Evolutionary conservation across 768 basidiomycete species (phyloP), one percentile per base, ranked within the genome.

Genomic region (Mycena haematopus): DNA sequence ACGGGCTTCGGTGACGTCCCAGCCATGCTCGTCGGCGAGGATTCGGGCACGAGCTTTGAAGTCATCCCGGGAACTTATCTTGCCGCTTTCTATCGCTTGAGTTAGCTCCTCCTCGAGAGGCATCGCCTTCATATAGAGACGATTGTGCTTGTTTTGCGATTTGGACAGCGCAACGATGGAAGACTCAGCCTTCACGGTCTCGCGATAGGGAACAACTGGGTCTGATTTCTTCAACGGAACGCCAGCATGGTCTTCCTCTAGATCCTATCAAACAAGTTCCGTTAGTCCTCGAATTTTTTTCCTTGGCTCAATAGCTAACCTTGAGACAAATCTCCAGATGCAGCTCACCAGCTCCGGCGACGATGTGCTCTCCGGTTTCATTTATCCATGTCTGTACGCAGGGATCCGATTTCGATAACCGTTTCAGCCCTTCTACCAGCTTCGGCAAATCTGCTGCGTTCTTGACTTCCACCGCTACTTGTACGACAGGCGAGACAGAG

Each of bases 251-350:
- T 99, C 97, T 74, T 99, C 95, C 87, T 97, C 92, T 70, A 99
- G 86, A 85, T 99, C 97, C 94, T 94, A 66, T 6, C 60, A 11
- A n/a, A n/a, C n/a, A n/a, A n/a, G 19, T 25, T 36, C 15, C 8
- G 56, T 52, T 47, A 59, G 9, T 17, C 6, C 17, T 31, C 29
- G 9, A 31, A 31, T 9, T 31, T 31, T 31, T 31, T 31, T 9
- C 29, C 29, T n/a, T n/a, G 29, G 9, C 29, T 15, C 15, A 22
- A 1, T 57, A 1, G 58, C 72, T 31, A 9, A 89, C 92, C 89
- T 99, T 99, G 81, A 99, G 84, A 82, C 96, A 99, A 74, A 99
- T 98, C 77, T 99, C 96, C 83, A 99, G 83, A 78, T 99, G 97
- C 65, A 99, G 86, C 79, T 99, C 97, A 81, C 97, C 97, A 65